Evolutionary conservation across 192 early-diverging fungal genomes (phyloP).

Genomic region (Borealophlyctis nickersoniae): DNA sequence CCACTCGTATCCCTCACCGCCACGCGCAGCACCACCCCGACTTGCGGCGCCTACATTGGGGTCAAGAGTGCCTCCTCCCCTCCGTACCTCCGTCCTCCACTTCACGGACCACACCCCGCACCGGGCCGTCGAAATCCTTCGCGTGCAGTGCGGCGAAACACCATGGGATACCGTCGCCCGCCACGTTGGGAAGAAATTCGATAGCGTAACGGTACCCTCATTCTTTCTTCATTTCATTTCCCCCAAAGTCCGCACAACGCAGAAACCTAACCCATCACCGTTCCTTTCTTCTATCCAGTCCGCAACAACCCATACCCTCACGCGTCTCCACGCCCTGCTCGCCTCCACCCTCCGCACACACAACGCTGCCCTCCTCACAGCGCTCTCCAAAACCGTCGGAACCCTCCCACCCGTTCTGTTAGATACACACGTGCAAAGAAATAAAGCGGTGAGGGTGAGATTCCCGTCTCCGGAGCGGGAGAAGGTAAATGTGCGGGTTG

Average conservation of each 20-base stretch:
- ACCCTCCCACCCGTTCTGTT: not conserved
- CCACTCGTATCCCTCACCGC: too few species aligned
- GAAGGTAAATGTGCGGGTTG: not conserved
- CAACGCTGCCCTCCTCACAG: not conserved
- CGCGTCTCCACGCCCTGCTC: not conserved
- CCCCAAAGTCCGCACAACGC: too few species aligned
- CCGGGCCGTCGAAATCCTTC: too few species aligned
- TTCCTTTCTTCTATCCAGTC: not conserved
- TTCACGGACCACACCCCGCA: too few species aligned
- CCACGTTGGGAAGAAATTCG: not conserved
- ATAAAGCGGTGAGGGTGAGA: not conserved
- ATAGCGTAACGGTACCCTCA: not conserved
- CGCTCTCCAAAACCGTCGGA: not conserved
- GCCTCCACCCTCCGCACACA: not conserved
- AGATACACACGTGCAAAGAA: not conserved
- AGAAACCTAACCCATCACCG: too few species aligned
- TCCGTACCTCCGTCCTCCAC: too few species aligned
- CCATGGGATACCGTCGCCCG: not conserved
- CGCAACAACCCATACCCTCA: not conserved
- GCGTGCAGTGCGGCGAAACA: not conserved
- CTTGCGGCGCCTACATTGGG: too few species aligned
- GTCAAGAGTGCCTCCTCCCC: too few species aligned
- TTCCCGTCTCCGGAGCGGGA: not conserved
- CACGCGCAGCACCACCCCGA: too few species aligned
- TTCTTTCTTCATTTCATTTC: too few species aligned